Evolutionary conservation across 352 stramenopile genomes (phyloP), one percentile per base, ranked within the genome.

Genomic region (Hyaloperonospora arabidopsidis): DNA sequence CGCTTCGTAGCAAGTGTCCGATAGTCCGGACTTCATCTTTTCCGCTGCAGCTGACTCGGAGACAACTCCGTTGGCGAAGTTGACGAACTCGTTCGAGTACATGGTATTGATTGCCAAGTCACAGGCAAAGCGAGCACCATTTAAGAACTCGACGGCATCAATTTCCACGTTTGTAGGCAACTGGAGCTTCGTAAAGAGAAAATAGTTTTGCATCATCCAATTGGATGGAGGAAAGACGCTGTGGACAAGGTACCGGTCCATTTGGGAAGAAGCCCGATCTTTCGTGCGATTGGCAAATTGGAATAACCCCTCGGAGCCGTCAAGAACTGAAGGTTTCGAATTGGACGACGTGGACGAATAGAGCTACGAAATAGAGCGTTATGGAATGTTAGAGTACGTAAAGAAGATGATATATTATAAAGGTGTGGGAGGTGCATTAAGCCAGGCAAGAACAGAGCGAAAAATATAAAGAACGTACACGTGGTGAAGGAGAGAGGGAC

Each of bases 41-140:
- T 77, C 68, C n/a, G 68, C 61, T 2, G 67, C 68, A 13, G 49
- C 38, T 2, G 69, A 79, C 49, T 77, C 59, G 13, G 50, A 64
- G 45, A 78, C 70, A 14, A 51, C 60, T n/a, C 70, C 67, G 28
- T 49, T 65, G 17, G 73, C 66, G 25, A 71, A 80, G 35, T 78
- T 76, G 12, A 79, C 55, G 35, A 84, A 77, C 55, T 80, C 71
- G 18, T 36, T 65, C 58, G 64, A 79, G 62, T 84, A 80, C 68
- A 84, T 78, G 18, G 68, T 74, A 43, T 79, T 58, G 55, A 79
- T 64, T 2, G 61, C 69, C 19, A 76, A 35, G 44, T 84, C 73
- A 39, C 63, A 76, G 21, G 70, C 70, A 48, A 80, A 79, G 5
- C 69, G 58, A 15, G 73, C 73, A 23, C 73, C 73, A 8, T 80